Evolutionary conservation across 2,329 filamentous ascomycete species (phyloP), one percentile per base, ranked within the genome.

Genomic region (Diaporthe velutina): DNA sequence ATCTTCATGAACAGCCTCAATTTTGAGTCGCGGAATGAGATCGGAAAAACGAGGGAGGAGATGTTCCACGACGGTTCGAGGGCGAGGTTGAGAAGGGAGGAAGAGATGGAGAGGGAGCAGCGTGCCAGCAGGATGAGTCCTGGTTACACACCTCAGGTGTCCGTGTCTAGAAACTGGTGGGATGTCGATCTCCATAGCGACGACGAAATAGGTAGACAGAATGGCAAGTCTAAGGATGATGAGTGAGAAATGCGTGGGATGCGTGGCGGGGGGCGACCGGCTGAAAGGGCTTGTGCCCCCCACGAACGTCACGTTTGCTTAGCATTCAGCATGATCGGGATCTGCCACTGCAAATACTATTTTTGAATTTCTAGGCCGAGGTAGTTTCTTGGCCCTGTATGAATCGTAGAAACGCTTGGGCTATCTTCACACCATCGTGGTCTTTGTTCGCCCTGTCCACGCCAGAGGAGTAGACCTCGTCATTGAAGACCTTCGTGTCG

Each of bases 351-450:
- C 48, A 50, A 48, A 40, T 66, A 48, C 42, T 17, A 58, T 38
- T 38, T 50, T 38, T 33, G 19, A 9, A 25, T 22, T 13, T 45
- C 25, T 78, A 70, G 30, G 40, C 58, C 10, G 22, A 48, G 48
- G n/a, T 4, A 22, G 19, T 60, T 80, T 75, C 52, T 73, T 78
- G 60, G 64, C 73, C 92, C 64, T 91, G 84, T 79, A 97, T 82
- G 78, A 98, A 98, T 58, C 88, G 90, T 80, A 98, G 81, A 81
- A 98, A 97, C 0, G 91, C 92, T 77, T 89, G 87, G 0, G 91
- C 93, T 71, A 98, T 91, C 4, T 87, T 84, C n/a, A 97, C 86
- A 1, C 96, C 96, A 82, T 98, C 95, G 77, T 98, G 95, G 72
- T 90, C 86, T 45, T 91, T 87, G 12, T 85, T 85, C 2, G 93